Evolutionary conservation across 164 flowering plant genomes (phyloP), one percentile per base, ranked within the genome.

Genomic region (Dillenia suffruticosa): DNA sequence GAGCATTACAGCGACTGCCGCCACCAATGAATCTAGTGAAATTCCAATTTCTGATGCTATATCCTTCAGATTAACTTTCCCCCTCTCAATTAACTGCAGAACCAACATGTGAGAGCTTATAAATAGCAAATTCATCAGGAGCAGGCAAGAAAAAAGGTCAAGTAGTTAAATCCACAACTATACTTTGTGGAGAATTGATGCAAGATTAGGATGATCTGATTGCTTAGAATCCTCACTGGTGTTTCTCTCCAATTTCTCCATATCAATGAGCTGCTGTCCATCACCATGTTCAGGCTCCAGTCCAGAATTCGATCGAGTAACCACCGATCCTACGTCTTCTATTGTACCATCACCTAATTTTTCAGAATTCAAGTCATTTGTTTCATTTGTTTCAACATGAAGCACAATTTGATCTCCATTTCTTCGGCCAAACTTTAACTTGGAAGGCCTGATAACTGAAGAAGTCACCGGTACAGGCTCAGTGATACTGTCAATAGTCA

Each of bases 31-130:
- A 72, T 84, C 89, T 5, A 77, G 70, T 9, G 92, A 70, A 44
- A 83, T 70, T 56, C 92, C 96, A 69, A 85, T 83, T 58, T 87
- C 94, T 49, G 63, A 63, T 51, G 98, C 96, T 26, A 88, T 79
- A 72, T 88, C 90, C 55, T 75, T 76, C 61, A 80, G 61, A 63
- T 60, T 63, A 44, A 83, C 86, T 71, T 88, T 90, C 57, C 96
- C 96, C 44, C 76, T 72, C 61, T 85, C 90, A 70, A 87, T 72
- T 70, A 92, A 67, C 97, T 93, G 76, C 69, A 72, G 12, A 57
- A 26, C 43, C 5, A 67, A n/a, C 5, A 63, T 45, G 54, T 26
- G 15, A 52, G 53, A 67, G 66, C 24, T 17, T 45, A 46, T 24
- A 49, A 17, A 55, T 45, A 43, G 15, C 49, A 44, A 9, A 11